Conservation (phyloP, 306 rosid genomes). For the Cotoneaster glaucophyllus region DNA sequence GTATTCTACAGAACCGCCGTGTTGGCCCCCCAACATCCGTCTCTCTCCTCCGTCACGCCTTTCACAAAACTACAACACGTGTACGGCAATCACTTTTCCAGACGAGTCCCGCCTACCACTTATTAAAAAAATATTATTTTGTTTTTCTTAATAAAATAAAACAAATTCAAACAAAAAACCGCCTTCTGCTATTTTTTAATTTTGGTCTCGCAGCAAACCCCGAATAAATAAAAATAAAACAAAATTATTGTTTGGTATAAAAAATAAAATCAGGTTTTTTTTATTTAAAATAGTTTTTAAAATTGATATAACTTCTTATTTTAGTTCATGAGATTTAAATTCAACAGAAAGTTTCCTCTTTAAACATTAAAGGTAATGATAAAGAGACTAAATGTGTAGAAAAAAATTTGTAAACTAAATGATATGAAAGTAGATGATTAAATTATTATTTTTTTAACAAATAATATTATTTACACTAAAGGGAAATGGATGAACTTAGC, state of each 20-base stretch:
- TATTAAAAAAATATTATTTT: not conserved
- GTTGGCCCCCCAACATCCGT: not conserved
- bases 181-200: not conserved
- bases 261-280: not conserved
- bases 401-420: no score
- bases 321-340: no score
- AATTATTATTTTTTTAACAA: no score
- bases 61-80: not conserved
- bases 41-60: not conserved
- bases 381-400: fast-evolving
- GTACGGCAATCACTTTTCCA: not conserved
- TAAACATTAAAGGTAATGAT: no score
- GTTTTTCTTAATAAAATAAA: not conserved
- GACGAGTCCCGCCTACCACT: no score
- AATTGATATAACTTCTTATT: no score
- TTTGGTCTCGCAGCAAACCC: not conserved
- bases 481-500: fast-evolving
- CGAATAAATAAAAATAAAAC: no score
- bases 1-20: not conserved
- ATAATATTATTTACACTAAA: no score
- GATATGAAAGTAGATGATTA: fast-evolving
- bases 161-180: not conserved
- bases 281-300: not conserved
- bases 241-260: not conserved
- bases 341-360: fast-evolving